Conservation (phyloP, 441 rosid species). For the Eutrema salsugineum region DNA sequence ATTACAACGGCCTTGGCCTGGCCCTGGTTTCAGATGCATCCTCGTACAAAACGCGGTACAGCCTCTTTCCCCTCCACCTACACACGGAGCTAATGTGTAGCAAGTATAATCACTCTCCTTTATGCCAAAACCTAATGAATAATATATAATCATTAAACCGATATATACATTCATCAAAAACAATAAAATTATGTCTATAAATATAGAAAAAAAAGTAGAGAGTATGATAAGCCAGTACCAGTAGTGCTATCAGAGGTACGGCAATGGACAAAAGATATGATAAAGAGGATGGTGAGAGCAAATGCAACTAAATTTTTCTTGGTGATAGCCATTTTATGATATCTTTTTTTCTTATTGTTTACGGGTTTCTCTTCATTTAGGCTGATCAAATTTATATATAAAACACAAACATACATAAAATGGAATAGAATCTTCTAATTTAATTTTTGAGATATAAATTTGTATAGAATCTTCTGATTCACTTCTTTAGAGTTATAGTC, state of each 20-base stretch:
- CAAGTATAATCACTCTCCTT: not conserved
- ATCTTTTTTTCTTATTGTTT: not conserved
- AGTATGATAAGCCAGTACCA: not conserved
- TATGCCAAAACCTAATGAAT: not conserved
- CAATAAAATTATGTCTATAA: not conserved
- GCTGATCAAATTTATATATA: too few relatives aligned
- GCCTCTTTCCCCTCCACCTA: not conserved
- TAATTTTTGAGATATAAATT: not conserved
- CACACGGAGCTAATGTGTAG: not conserved
- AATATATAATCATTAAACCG: not conserved
- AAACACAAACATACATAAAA: not conserved
- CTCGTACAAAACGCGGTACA: not conserved
- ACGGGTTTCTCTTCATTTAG: not conserved
- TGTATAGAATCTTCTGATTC: too few relatives aligned
- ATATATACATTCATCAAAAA: not conserved
- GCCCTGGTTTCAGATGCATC: not conserved
- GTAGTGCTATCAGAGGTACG: not conserved
- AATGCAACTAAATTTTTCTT: not conserved
- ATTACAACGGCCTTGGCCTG: not conserved
- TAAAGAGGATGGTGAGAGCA: not conserved
- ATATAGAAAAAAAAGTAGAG: not conserved
- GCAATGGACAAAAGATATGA: not conserved
- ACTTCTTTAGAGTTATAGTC: not conserved
- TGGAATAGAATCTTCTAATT: not conserved
- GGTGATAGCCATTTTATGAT: not conserved